Evolutionary conservation across 2,329 filamentous ascomycete genomes (phyloP).

Genomic region (Cladobotryum protrusum): DNA sequence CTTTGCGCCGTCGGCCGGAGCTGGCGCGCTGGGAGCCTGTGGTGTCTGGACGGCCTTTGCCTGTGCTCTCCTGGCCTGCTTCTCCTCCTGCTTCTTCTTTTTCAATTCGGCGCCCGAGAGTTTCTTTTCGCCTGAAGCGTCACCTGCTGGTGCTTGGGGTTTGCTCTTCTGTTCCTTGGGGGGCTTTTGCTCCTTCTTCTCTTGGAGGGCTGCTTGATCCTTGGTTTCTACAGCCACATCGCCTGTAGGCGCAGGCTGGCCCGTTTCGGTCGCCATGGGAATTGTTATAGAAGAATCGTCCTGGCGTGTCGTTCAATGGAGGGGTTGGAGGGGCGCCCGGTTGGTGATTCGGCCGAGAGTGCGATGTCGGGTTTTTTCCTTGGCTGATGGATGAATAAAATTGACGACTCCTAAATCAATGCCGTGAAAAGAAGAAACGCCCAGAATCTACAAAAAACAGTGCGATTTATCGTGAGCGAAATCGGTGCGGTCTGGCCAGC

Average conservation of each 20-base stretch:
- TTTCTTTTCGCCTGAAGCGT: conserved; percentile 41
- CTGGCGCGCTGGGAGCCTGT: conserved; percentile 30
- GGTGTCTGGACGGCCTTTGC: conserved; percentile 52
- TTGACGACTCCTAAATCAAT: too few relatives aligned
- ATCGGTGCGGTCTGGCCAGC: conserved; percentile 4
- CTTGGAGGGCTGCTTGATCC: conserved; percentile 12
- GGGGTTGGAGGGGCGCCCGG: conserved; percentile 3
- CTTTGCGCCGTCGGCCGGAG: conserved; percentile 33
- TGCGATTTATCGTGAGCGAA: conserved; percentile 1
- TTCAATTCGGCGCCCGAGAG: conserved; percentile 75
- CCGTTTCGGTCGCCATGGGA: conserved; percentile 28
- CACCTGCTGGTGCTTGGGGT: conserved; percentile 4
- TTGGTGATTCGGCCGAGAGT: too few relatives aligned
- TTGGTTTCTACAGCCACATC: conserved; percentile 22
- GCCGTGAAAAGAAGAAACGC: too few relatives aligned
- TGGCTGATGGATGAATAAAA: too few relatives aligned
- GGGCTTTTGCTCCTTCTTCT: conserved; percentile 3
- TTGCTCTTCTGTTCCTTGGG: conserved; percentile 9
- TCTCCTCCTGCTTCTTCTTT: conserved; percentile 84
- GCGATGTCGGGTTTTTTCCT: too few relatives aligned
- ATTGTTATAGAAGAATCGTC: not conserved
- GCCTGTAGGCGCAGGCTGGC: conserved; percentile 23
- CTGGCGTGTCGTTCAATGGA: not conserved
- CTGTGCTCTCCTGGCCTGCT: conserved; percentile 74
- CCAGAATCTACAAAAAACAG: not conserved